These are phyloP conservation scores for Naganishia friedmannii DNA, from an alignment of 768 basidiomycete genomes.

Conservation along the genomic window DNA sequence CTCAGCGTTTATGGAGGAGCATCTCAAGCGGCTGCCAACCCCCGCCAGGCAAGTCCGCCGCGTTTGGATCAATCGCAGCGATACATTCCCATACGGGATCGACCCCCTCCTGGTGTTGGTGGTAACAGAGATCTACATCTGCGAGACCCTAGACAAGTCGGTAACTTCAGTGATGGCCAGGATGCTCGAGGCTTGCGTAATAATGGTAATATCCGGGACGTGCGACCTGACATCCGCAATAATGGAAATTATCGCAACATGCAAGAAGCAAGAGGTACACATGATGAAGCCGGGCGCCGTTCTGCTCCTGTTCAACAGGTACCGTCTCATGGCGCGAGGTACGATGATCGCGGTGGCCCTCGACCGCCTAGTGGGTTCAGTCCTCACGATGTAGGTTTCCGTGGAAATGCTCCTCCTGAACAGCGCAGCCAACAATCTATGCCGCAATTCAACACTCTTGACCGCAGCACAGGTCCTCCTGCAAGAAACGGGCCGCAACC, in stretches of 20 bases:
- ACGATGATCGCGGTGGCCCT: background rate
- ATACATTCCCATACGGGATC: background rate
- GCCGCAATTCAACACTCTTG: background rate
- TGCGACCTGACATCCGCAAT: background rate
- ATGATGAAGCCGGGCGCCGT: background rate
- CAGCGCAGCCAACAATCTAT: background rate
- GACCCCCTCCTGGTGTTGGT: background rate
- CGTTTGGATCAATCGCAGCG: background rate
- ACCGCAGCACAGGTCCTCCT: background rate
- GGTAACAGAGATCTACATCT: background rate
- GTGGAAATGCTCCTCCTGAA: background rate
- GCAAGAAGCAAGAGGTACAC: background rate
- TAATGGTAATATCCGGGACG: background rate
- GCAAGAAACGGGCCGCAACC: background rate
- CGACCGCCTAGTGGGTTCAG: background rate
- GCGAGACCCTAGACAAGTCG: background rate
- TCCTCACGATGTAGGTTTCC: background rate
- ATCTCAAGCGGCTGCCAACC: background rate
- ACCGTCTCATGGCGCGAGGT: background rate
- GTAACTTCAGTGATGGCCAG: background rate
- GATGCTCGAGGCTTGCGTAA: background rate
- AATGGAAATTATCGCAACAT: background rate
- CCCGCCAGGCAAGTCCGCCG: slow-evolving; percentile 3
- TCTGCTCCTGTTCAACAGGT: background rate
- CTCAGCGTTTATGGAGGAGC: slow-evolving; percentile 17